Evolutionary conservation across 1,284 basidiomycete species (phyloP).

Genomic region (Grifola frondosa): DNA sequence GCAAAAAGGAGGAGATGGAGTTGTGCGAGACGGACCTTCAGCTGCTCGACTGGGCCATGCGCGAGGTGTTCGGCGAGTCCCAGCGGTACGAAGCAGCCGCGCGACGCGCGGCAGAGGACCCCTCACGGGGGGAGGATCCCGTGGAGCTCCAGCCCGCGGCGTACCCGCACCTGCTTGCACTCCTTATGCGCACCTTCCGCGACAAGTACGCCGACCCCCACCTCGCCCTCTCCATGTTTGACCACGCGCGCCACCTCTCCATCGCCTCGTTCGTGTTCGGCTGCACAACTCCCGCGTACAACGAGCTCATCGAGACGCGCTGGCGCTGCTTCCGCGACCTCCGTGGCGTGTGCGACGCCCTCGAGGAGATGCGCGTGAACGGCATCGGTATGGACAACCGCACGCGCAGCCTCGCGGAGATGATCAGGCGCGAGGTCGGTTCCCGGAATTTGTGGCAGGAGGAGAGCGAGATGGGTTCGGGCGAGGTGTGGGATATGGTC

Average conservation of each 20-base stretch:
- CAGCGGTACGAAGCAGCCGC: constrained; percentile 48
- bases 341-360: constrained; percentile 64
- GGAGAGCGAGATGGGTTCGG: constrained; percentile 41
- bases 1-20: constrained; percentile 75
- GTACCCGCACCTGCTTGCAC: constrained; percentile 76
- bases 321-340: constrained; percentile 84
- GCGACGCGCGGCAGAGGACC: constrained; percentile 35
- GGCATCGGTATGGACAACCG: constrained; percentile 64
- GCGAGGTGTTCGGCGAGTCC: constrained; percentile 67
- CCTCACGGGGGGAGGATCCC: constrained; percentile 25
- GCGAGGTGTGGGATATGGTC: constrained; percentile 43
- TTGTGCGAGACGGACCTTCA: constrained; percentile 68
- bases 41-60: constrained; percentile 74
- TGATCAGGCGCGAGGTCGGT: constrained; percentile 65
- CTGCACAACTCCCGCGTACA: constrained; percentile 82
- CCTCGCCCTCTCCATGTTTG: constrained; percentile 81
- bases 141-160: constrained; percentile 50
- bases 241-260: constrained; percentile 71
- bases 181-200: constrained; percentile 74
- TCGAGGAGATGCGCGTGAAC: constrained; percentile 82
- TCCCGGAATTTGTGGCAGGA: constrained; percentile 50
- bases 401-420: constrained; percentile 63
- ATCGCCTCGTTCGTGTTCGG: constrained; percentile 82
- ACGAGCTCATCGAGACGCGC: constrained; percentile 77
- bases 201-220: constrained; percentile 78